These are phyloP conservation scores for Striga hermonthica DNA, from an alignment of 305 asterid species.

Conservation along the genomic window DNA sequence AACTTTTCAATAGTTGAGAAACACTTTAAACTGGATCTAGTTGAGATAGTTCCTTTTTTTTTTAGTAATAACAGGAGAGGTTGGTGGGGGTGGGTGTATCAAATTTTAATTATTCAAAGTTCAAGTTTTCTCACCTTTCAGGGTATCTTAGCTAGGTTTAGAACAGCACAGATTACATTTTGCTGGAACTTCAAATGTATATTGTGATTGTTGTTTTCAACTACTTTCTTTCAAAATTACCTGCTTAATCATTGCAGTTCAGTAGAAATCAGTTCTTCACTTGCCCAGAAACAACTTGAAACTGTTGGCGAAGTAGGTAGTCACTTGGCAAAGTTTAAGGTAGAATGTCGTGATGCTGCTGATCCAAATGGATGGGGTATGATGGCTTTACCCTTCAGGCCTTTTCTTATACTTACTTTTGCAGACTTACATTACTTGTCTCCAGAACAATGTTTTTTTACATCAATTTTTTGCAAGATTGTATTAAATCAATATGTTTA, in stretches of 20 bases:
- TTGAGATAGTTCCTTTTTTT: not conserved
- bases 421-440: constrained; percentile 20
- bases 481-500: constrained; percentile 13
- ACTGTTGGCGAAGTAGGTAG: constrained; percentile 80
- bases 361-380: constrained; percentile 90
- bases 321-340: constrained; percentile 69
- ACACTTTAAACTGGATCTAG: not conserved
- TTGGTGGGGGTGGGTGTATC: not conserved
- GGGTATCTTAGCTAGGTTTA: constrained; percentile 14
- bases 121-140: not conserved
- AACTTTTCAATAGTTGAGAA: not conserved
- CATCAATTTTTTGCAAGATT: constrained; percentile 15
- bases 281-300: constrained; percentile 83
- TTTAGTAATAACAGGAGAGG: too few species aligned
- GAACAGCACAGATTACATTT: constrained; percentile 14
- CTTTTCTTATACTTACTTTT: constrained; percentile 26
- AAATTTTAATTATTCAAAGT: not conserved
- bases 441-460: not conserved
- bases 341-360: constrained; percentile 95
- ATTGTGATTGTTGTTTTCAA: constrained; percentile 3
- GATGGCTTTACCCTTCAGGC: constrained; percentile 28
- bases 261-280: constrained; percentile 93
- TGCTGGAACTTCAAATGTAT: constrained; percentile 11
- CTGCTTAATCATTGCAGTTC: constrained; percentile 55
- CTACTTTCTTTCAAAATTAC: constrained; percentile 23